These are phyloP conservation scores for Austroboletus eburneus DNA, from an alignment of 768 basidiomycete species.

Conservation along the genomic window DNA sequence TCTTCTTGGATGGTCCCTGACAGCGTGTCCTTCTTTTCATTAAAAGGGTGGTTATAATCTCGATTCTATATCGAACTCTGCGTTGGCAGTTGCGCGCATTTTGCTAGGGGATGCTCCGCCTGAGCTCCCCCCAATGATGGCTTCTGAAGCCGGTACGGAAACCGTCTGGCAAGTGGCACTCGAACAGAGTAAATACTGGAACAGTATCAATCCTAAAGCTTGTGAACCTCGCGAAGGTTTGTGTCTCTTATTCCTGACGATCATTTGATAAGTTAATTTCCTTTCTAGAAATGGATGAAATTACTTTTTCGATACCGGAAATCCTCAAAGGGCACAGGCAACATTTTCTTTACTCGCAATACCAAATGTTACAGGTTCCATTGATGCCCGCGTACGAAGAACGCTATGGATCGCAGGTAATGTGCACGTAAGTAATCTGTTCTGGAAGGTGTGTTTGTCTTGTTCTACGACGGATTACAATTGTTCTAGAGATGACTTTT, in stretches of 20 bases:
- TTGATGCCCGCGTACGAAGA: constrained; percentile 66
- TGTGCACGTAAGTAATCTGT: constrained; percentile 72
- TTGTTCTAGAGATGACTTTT: constrained; percentile 62
- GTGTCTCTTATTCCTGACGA: not conserved
- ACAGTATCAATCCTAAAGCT: constrained; percentile 72
- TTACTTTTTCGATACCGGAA: constrained; percentile 70
- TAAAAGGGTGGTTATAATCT: constrained; percentile 92
- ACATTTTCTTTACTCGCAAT: constrained; percentile 69
- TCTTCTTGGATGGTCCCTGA: constrained; percentile 2
- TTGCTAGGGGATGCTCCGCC: constrained; percentile 88
- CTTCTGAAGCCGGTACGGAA: constrained; percentile 79
- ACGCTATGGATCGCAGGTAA: constrained; percentile 76
- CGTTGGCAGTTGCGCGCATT: constrained; percentile 81
- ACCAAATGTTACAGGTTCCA: constrained; percentile 79
- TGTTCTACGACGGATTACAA: constrained; percentile 4
- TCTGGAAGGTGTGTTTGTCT: not conserved
- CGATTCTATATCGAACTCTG: constrained; percentile 81
- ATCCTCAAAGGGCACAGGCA: constrained; percentile 89
- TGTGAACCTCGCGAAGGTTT: constrained; percentile 80
- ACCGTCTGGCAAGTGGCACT: constrained; percentile 85
- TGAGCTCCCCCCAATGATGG: constrained; percentile 64
- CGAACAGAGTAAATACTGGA: constrained; percentile 92
- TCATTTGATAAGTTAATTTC: not conserved
- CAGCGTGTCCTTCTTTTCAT: not conserved
- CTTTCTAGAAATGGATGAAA: constrained; percentile 52